These are phyloP conservation scores for Acidomyces sp. DNA, from an alignment of 495 filamentous ascomycete genomes.

Conservation along the genomic window DNA sequence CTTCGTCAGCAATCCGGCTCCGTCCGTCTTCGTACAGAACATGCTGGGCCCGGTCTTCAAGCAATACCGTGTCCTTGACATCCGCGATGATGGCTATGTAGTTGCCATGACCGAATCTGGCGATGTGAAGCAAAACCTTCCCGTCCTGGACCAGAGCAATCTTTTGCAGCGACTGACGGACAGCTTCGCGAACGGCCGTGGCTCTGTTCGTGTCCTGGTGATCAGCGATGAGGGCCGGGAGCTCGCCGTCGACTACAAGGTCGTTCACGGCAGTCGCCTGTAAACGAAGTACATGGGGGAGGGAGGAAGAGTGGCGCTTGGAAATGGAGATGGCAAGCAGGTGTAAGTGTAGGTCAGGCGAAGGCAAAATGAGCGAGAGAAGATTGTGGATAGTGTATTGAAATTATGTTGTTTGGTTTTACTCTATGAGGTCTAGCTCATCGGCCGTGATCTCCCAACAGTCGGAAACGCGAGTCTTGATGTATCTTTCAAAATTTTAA, in stretches of 20 bases:
- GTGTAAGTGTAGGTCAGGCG: no score
- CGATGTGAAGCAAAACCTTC: slow-evolving; percentile 93
- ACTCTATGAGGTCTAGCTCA: neutral
- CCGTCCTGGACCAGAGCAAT: slow-evolving; percentile 83
- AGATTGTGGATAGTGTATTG: neutral
- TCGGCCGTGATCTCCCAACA: neutral
- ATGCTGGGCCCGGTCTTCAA: slow-evolving; percentile 99
- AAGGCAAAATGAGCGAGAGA: no score
- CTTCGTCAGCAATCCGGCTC: slow-evolving; percentile 91
- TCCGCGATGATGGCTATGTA: slow-evolving; percentile 72
- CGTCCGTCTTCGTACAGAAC: slow-evolving; percentile 95
- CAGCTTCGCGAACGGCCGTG: slow-evolving; percentile 82
- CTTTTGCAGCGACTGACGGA: slow-evolving; percentile 71
- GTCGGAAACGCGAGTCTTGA: neutral
- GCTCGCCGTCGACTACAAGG: slow-evolving; percentile 97
- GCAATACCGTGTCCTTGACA: slow-evolving; percentile 98
- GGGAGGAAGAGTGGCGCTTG: neutral
- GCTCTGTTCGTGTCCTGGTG: slow-evolving; percentile 85
- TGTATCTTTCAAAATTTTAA: neutral
- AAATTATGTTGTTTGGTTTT: neutral
- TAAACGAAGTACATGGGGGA: slow-evolving; percentile 25
- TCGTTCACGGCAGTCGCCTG: slow-evolving; percentile 69
- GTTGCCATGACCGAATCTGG: slow-evolving; percentile 78
- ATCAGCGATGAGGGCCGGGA: slow-evolving; percentile 89
- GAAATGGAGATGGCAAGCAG: no score